Percentiles rank a stretch among this genome's conserved stretches.
Conservation (phyloP, 306 rosid species). For the Luffa acutangula region DNA sequence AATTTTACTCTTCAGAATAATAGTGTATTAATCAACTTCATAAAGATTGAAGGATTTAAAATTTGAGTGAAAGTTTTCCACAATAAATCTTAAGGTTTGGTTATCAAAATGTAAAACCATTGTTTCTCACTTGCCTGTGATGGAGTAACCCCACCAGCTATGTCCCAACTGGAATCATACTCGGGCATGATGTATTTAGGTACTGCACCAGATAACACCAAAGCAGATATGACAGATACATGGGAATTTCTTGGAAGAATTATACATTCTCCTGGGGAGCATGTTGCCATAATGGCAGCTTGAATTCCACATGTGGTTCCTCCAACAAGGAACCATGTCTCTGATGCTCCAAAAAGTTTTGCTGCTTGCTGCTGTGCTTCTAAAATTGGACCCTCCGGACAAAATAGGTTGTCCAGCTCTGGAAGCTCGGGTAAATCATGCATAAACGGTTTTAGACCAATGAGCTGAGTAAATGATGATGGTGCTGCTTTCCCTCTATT, state of each 20-base stretch:
- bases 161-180: conserved; percentile 55
- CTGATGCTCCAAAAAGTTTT: conserved; percentile 55
- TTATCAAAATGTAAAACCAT: not conserved
- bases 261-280: conserved; percentile 58
- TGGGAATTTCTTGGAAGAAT: conserved; percentile 79
- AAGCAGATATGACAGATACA: conserved; percentile 60
- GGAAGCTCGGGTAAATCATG: conserved; percentile 79
- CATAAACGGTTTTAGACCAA: conserved; percentile 51
- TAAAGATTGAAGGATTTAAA: not conserved
- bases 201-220: conserved; percentile 70
- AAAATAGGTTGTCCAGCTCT: conserved; percentile 72
- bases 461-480: conserved; percentile 41
- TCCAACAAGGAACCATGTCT: conserved; percentile 93
- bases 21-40: not conserved
- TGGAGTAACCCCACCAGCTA: conserved; percentile 53
- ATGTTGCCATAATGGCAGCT: conserved; percentile 78
- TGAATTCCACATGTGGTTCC: conserved; percentile 92
- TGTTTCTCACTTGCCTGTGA: conserved; percentile 39
- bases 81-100: not conserved
- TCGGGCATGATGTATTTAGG: conserved; percentile 77
- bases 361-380: conserved; percentile 79
- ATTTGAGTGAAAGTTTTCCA: not conserved
- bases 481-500: conserved; percentile 90
- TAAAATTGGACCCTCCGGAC: conserved; percentile 64
- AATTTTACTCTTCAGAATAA: not conserved